These are phyloP conservation scores for Lipomyces chichibuensis DNA, from an alignment of 805 yeast genomes.

Conservation along the genomic window DNA sequence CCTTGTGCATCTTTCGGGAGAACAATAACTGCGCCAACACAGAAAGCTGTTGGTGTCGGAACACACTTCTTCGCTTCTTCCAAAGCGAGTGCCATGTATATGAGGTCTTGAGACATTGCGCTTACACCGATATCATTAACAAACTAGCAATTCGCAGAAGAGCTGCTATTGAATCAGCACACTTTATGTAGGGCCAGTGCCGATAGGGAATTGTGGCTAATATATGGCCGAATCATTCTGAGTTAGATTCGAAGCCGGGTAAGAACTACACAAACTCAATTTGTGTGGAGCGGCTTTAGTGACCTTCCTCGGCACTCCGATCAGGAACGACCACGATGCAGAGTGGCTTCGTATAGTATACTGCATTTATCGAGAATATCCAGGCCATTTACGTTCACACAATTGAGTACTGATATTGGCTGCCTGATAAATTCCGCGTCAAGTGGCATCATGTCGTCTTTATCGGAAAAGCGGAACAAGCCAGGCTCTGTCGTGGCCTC, in stretches of 20 bases:
- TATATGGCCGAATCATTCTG: too few relatives aligned
- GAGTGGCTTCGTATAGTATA: too few relatives aligned
- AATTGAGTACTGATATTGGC: neutral
- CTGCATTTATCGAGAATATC: neutral
- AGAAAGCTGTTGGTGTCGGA: slow-evolving; percentile 80
- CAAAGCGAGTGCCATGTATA: slow-evolving; percentile 74
- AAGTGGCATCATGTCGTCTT: slow-evolving; percentile 18
- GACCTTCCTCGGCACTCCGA: neutral
- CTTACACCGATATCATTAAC: neutral
- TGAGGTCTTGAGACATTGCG: slow-evolving; percentile 10
- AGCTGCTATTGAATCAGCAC: too few relatives aligned
- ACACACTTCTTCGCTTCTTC: slow-evolving; percentile 79
- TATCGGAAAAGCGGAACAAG: slow-evolving; percentile 27
- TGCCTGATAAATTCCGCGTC: neutral
- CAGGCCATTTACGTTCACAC: neutral
- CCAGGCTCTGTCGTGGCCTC: slow-evolving; percentile 33
- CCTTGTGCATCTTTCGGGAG: slow-evolving; percentile 23
- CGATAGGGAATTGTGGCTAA: too few relatives aligned
- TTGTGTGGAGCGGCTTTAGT: too few relatives aligned
- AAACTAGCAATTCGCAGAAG: too few relatives aligned
- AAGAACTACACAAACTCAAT: too few relatives aligned
- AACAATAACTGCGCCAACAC: slow-evolving; percentile 85
- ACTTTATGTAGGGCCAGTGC: too few relatives aligned
- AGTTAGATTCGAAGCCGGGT: too few relatives aligned
- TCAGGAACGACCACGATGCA: neutral